Base-by-base conservation (phyloP, 208 protist genomes). In the Trypanosoma grayi region DNA sequence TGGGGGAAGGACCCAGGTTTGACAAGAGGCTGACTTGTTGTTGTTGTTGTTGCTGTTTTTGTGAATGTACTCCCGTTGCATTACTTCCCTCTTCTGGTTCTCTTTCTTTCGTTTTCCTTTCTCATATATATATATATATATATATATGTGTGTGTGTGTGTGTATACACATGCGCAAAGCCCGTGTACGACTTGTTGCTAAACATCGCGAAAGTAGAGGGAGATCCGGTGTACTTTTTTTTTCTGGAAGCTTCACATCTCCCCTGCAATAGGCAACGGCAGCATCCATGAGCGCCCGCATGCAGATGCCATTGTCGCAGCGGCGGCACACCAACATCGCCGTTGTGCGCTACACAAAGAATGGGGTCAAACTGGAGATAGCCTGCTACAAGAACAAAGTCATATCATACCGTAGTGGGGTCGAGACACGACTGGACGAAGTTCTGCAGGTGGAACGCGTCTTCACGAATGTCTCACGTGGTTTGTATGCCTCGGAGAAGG, bases 321-420 rank as follows among this genome's bases (percentile, higher is more conserved):
- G 83, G 58, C 84, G 86, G 10, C 90, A 96, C 70, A 96, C 83
- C 0, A 96, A 96, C 74, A 80, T 96, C 48, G 90, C 90, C 24
- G 85, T 90, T 13, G 84, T 93, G 27, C 86, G 86, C 47, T 90
- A 91, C 72, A 75, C 73, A 11, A 82, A 85, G 46, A 87, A 93
- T 48, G 87, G 89, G 24, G 70, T 88, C 13, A 85, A 85, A 58
- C 72, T 97, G 4, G 89, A 95, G 53, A 88, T 95, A 45, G 89
- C 89, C 33, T 95, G 89, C 63, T 97, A 97, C 69, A 93, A 93
- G 62, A 97, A 97, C 70, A 97, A 95, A 48, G 92, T 94, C 20
- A 80, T 95, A 31, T 94, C 87, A 7, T 97, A 92, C 58, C 79
- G 92, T 25, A 78, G 68, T 57, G 92, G 92, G 8, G 82, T 84